phyloP scores from a whole-genome alignment of 2,329 filamentous ascomycete species.

The Ophiostoma himal-ulmi region DNA sequence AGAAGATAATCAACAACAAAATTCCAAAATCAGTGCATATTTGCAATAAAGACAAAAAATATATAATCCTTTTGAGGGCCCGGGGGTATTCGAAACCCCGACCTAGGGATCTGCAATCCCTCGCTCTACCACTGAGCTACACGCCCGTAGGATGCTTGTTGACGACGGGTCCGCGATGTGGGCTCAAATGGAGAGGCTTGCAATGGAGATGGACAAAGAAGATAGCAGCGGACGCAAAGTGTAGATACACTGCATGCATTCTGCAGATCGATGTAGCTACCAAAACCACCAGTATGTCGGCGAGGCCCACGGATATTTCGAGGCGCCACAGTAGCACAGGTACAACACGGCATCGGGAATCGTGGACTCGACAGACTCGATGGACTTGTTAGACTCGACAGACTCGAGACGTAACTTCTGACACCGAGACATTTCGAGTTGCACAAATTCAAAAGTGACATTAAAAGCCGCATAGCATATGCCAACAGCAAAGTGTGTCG shows the following conservation, averaged over 20 bases:
- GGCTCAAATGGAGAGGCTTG: not conserved
- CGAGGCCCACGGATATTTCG: not conserved
- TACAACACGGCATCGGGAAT: not conserved
- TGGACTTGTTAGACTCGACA: not conserved
- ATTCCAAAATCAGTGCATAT: not conserved
- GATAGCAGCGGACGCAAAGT: not conserved
- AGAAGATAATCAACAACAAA: not conserved
- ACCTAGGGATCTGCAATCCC: constrained; percentile 24
- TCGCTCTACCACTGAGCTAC: constrained; percentile 24
- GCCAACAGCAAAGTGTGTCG: too few relatives aligned
- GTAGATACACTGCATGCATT: too few relatives aligned
- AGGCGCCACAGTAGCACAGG: not conserved
- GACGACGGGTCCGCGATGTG: not conserved
- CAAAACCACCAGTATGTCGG: not conserved
- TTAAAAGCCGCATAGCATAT: too few relatives aligned
- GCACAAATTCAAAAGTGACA: too few relatives aligned
- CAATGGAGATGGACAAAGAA: not conserved
- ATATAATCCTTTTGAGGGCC: constrained; percentile 15
- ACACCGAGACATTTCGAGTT: too few relatives aligned
- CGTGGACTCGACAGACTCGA: not conserved
- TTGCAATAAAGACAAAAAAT: constrained; percentile 1
- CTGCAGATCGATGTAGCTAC: too few relatives aligned
- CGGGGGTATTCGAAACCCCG: constrained; percentile 22
- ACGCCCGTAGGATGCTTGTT: constrained; percentile 17
- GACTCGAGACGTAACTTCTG: too few relatives aligned